Base-by-base conservation (phyloP, 106 monocot species). In the Triglochin maritima region DNA sequence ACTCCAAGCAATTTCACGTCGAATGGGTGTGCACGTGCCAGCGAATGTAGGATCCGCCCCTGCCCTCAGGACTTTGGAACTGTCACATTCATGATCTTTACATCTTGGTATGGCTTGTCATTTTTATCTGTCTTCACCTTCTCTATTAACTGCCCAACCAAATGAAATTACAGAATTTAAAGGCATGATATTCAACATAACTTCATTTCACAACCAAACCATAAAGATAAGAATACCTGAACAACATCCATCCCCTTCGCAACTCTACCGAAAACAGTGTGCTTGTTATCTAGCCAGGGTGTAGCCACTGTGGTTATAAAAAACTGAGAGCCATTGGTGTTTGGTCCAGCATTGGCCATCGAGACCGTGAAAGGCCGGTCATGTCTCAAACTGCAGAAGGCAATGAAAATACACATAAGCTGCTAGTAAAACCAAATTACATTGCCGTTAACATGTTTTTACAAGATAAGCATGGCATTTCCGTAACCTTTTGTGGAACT, bases 181-280 rank as follows among this genome's bases (percentile, higher is more conserved):
- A 62, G 13, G 44, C 11, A 9, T 13, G 44, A 29, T 29, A 29
- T 29, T 29, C 29, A 29, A 29, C 29, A 29, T 29, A 29, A 29
- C 29, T 29, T 29, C 29, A 29, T 29, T 29, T 29, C 29, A 29
- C 29, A 29, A 29, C 29, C 29, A 29, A 29, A 29, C 1, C 29
- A 29, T 29, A 29, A 29, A 29, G 29, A 29, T 29, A 29, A 29
- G 29, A 4, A 2, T 78, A 98, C 91, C 88, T 98, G 98, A 69
- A 98, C 91, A 71, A 98, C 98, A 77, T 98, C 98, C 98, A 98
- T 98, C 47, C 98, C 98, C 72, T 98, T 98, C 6, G 74, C 84
- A 75, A 92, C 98, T 76, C 98, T 79, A 53, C 98, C 98, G 62
- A 98, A 98, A 43, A 98, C 91, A 56, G 92, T 86, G 47, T 98